Evolutionary conservation across 441 rosid genomes (phyloP), one percentile per base, ranked within the genome.

Genomic region (Pelargonium fulgidum): DNA sequence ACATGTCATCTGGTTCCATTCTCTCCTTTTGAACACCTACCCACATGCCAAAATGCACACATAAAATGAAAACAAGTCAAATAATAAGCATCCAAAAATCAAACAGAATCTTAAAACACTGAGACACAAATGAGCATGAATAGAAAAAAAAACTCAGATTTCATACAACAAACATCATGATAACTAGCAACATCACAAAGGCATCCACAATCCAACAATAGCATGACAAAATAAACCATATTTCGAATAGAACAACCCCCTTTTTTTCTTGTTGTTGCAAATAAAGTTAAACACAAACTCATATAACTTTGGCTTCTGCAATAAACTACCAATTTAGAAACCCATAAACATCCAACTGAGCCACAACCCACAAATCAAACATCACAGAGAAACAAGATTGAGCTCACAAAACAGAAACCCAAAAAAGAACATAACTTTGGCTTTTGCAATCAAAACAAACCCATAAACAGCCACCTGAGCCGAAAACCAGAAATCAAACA

Each of bases 21-120:
- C 98, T 89, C 91, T 94, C 99, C 89, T 94, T 94, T 82, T 92
- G 99, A 73, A 94, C 99, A 66, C 99, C 99, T 94, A 73, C 8
- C 17, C 41, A 70, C 67, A 75, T 36, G 62, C 45, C 70, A 79
- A 59, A 44, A 66, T 70, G 73, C 16, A 65, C n/a, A 41, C 68
- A 63, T 4, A 67, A 45, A 58, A 36, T 56, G 41, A 52, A 33
- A 58, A 78, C 52, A 17, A 79, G 26, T 14, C 29, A 72, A 7
- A 22, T 36, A 42, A 29, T 4, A 73, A 5, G 70, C 58, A 70
- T 16, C 19, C 56, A 68, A 45, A 71, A 68, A 41, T 13, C 36
- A 66, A 16, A 41, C 16, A 11, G 39, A 26, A 22, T n/a, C 42
- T 48, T 9, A 68, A 69, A 22, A 66, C 36, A 48, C 58, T 0